A percentile compares a stretch with the other conserved stretches of the same genome.
phyloP scores from a whole-genome alignment of 2,329 filamentous ascomycete genomes.

The Didymella glomerata region DNA sequence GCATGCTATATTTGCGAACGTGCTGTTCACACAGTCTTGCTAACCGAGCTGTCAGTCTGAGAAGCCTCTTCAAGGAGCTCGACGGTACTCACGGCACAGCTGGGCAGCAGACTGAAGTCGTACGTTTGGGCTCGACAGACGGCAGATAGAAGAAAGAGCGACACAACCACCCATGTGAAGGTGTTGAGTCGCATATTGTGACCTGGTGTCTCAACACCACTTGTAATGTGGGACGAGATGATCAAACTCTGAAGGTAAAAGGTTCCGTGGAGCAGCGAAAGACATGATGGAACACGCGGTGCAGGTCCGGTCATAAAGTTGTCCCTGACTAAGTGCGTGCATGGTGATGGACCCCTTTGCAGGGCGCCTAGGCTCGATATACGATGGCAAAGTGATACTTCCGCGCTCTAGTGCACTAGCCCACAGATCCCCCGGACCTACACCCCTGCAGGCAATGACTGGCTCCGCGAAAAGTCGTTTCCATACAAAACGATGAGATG shows the following conservation, averaged over 20 bases:
- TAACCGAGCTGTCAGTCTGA: background rate
- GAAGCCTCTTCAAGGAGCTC: background rate
- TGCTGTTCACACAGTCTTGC: slow-evolving; percentile 12
- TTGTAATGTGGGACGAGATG: background rate
- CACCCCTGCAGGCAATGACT: background rate
- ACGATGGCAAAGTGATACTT: slow-evolving; percentile 2
- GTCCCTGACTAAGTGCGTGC: background rate
- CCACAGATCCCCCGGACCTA: slow-evolving; percentile 4
- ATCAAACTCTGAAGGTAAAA: background rate
- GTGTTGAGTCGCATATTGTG: slow-evolving; percentile 1
- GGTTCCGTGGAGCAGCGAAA: background rate
- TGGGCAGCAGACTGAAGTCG: slow-evolving; percentile 2
- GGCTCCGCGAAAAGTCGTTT: background rate
- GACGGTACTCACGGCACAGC: slow-evolving; percentile 12
- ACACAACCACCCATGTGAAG: background rate
- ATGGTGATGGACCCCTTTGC: slow-evolving; percentile 10
- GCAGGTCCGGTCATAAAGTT: slow-evolving; percentile 2
- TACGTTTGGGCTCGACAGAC: slow-evolving; percentile 1
- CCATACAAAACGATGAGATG: background rate
- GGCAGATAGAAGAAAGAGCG: background rate
- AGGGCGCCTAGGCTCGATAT: background rate
- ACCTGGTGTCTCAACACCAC: background rate
- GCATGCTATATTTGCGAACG: slow-evolving; percentile 1
- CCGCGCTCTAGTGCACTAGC: slow-evolving; percentile 1
- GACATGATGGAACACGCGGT: background rate